Conservation (phyloP, 495 filamentous ascomycete genomes). For the Aspergillus mulundensis region DNA sequence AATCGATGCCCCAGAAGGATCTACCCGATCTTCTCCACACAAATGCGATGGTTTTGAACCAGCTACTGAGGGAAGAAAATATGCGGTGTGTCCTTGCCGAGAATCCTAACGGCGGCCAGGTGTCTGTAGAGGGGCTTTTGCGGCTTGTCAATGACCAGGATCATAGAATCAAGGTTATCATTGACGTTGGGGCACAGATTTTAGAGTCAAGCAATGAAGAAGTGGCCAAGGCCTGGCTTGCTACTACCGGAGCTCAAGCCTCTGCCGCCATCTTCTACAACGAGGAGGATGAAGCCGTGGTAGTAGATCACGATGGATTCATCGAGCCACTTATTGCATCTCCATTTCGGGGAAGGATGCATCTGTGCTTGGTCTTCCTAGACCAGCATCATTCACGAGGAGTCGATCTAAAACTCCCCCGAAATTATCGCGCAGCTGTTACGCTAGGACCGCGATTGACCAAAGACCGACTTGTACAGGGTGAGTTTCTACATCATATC, state of each 20-base stretch:
- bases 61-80: slow-evolving; percentile 41
- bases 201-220: slow-evolving; percentile 54
- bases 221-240: slow-evolving; percentile 47
- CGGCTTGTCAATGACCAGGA: slow-evolving; percentile 44
- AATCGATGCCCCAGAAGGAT: slow-evolving; percentile 53
- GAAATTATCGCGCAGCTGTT: slow-evolving; percentile 55
- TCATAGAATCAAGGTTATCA: slow-evolving; percentile 45
- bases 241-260: slow-evolving; percentile 28
- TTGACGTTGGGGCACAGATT: slow-evolving; percentile 69
- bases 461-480: slow-evolving; percentile 71
- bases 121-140: slow-evolving; percentile 13
- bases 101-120: not conserved
- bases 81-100: not conserved
- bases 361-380: slow-evolving; percentile 62
- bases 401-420: slow-evolving; percentile 63
- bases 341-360: slow-evolving; percentile 54
- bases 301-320: slow-evolving; percentile 40
- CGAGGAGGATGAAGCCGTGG: slow-evolving; percentile 38
- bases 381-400: slow-evolving; percentile 76
- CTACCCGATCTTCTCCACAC: slow-evolving; percentile 53
- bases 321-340: slow-evolving; percentile 51
- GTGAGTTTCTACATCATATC: slow-evolving; percentile 33
- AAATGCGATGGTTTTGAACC: slow-evolving; percentile 58
- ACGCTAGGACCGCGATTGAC: slow-evolving; percentile 62
- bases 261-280: slow-evolving; percentile 54